Evolutionary conservation across 305 asterid genomes (phyloP), one percentile per base, ranked within the genome.

Genomic region (Fraxinus platypoda): DNA sequence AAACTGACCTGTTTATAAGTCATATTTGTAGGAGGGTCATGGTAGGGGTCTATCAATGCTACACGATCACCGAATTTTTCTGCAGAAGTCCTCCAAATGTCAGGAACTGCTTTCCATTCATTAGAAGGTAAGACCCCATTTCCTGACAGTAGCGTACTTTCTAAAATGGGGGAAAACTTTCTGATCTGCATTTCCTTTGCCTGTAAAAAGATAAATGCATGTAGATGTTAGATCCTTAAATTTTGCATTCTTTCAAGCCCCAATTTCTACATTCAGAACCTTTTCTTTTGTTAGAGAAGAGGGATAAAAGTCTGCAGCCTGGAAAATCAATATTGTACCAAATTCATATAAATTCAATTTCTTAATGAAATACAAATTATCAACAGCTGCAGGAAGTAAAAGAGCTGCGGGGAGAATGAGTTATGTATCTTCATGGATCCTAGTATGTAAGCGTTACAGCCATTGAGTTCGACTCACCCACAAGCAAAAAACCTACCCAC

Each of bases 41-140:
- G 98, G 89, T 96, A 92, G 26, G 91, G 94, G 78, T 96, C 99
- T 82, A 89, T 89, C 66, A 96, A 79, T 78, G 99, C 99, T 52
- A 90, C 76, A 64, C 86, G 90, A 80, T 96, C 94, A 73, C 94
- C 98, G 85, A 87, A 96, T 77, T 92, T 93, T 86, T 94, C 96
- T 6, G 98, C 95, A 41, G 94, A 93, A 71, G 90, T 89, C 83
- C 92, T 88, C 99, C 99, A 96, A 86, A 96, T 96, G 85, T 96
- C 99, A 8, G 99, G 99, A 78, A 96, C 92, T 12, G 92, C 83
- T 87, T 85, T 88, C 98, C 97, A 96, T 81, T 91, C 97, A 9
- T 89, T 84, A 85, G 90, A 88, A 73, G 91, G 81, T 76, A 86
- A 13, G 13, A 25, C 89, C 80, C 81, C 92, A 33, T 88, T 88